These are phyloP conservation scores for Tulasnella calospora DNA, from an alignment of 768 basidiomycete genomes.

Conservation along the genomic window DNA sequence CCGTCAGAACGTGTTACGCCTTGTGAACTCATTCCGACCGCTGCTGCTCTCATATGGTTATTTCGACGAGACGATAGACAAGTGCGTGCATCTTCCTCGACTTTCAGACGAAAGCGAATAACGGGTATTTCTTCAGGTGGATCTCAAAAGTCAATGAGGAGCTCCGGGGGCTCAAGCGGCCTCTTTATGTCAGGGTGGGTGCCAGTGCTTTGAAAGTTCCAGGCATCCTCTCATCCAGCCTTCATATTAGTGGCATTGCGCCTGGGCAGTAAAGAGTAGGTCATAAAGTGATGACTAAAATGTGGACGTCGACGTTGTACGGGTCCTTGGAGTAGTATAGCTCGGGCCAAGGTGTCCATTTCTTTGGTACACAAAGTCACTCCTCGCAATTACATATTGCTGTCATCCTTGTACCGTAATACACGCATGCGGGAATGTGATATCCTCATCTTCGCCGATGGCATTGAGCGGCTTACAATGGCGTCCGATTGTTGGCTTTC, in stretches of 20 bases:
- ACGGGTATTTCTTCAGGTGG: neutral
- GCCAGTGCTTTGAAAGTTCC: neutral
- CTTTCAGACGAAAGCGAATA: neutral
- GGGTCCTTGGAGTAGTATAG: too few relatives aligned
- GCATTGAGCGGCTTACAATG: neutral
- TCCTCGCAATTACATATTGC: too few relatives aligned
- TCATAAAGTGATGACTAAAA: neutral
- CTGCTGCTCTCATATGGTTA: conserved; percentile 15
- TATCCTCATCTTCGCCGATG: neutral
- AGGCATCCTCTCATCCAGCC: neutral
- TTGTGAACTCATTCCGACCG: conserved; percentile 4
- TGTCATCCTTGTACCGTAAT: neutral
- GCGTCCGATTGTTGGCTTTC: neutral
- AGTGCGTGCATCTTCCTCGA: neutral
- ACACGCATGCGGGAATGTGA: neutral
- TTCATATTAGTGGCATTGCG: conserved; percentile 1
- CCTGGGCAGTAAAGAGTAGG: neutral
- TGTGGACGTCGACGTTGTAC: too few relatives aligned
- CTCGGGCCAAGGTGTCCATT: too few relatives aligned
- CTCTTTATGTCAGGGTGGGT: neutral
- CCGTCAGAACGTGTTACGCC: neutral
- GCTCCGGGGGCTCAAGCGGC: neutral
- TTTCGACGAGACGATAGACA: conserved; percentile 16
- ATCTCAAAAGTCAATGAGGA: neutral
- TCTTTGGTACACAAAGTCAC: too few relatives aligned